phyloP scores from a whole-genome alignment of 2,329 filamentous ascomycete species.

The Curvularia sp. region DNA sequence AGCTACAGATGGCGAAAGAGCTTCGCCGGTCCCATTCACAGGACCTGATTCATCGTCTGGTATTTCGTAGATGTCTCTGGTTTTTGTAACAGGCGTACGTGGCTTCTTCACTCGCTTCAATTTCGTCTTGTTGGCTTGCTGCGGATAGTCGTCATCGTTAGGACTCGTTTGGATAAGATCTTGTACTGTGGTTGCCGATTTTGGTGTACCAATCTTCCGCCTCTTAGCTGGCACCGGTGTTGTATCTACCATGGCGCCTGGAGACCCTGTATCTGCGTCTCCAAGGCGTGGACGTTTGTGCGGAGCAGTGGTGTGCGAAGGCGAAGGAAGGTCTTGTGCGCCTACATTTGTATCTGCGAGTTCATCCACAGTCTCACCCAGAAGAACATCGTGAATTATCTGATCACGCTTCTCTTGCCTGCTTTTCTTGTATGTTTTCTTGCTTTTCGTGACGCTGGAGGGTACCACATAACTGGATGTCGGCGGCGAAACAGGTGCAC shows the following conservation, averaged over 20 bases:
- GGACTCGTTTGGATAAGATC: constrained; percentile 4
- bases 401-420: constrained; percentile 6
- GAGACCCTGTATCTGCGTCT: not conserved
- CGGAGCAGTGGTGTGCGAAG: not conserved
- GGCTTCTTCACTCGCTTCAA: constrained; percentile 15
- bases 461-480: constrained; percentile 16
- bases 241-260: not conserved
- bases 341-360: constrained; percentile 3
- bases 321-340: not conserved
- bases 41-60: constrained; percentile 7
- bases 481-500: constrained; percentile 9
- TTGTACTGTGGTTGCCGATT: constrained; percentile 5
- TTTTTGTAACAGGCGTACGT: constrained; percentile 1
- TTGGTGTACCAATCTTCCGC: constrained; percentile 9
- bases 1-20: not conserved
- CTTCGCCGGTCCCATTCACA: not conserved
- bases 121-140: constrained; percentile 3
- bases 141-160: not conserved
- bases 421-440: constrained; percentile 14
- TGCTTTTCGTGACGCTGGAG: constrained; percentile 14
- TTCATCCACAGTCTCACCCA: not conserved
- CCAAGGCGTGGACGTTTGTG: constrained; percentile 1
- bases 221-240: constrained; percentile 7
- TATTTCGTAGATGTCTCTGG: constrained; percentile 7
- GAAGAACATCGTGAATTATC: not conserved